A percentile compares a stretch with the other conserved stretches of the same genome.
Conservation (phyloP, 163 green algal species). For the Prototheca wickerhamii region DNA sequence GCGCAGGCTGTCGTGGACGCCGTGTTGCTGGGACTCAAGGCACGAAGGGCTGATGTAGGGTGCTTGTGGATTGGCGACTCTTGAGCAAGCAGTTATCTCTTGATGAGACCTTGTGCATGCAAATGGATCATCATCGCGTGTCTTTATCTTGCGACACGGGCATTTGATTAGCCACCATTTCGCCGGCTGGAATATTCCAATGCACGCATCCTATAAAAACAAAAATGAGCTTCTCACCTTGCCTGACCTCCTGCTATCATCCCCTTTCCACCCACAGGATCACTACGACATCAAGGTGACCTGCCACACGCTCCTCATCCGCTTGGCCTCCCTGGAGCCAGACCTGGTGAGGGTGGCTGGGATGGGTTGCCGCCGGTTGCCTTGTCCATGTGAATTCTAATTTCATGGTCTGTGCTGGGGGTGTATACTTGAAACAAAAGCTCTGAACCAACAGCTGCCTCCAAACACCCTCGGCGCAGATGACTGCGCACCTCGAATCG, state of each 20-base stretch:
- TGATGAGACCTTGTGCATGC: too few relatives aligned
- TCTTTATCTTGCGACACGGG: too few relatives aligned
- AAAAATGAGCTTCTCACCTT: too few relatives aligned
- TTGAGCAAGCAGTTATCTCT: background rate
- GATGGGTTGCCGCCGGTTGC: constrained; percentile 17
- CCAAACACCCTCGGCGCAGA: background rate
- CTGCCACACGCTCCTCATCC: constrained; percentile 70
- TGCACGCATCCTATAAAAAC: too few relatives aligned
- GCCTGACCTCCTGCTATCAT: background rate
- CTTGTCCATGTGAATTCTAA: too few relatives aligned
- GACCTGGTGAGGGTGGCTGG: constrained; percentile 31
- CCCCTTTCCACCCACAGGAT: constrained; percentile 34
- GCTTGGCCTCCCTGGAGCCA: constrained; percentile 50
- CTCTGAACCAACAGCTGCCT: too few relatives aligned
- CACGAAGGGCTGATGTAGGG: background rate
- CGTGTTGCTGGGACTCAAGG: constrained; percentile 51
- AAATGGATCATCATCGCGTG: too few relatives aligned
- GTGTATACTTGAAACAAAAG: too few relatives aligned
- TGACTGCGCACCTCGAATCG: constrained; percentile 47
- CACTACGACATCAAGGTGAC: constrained; percentile 81
- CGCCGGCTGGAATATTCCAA: too few relatives aligned
- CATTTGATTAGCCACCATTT: too few relatives aligned
- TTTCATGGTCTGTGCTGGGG: too few relatives aligned
- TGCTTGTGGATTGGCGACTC: background rate
- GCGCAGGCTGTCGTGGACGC: constrained; percentile 35